These are phyloP conservation scores for Pyricularia grisea DNA, from an alignment of 2,329 filamentous ascomycete genomes.

Conservation along the genomic window DNA sequence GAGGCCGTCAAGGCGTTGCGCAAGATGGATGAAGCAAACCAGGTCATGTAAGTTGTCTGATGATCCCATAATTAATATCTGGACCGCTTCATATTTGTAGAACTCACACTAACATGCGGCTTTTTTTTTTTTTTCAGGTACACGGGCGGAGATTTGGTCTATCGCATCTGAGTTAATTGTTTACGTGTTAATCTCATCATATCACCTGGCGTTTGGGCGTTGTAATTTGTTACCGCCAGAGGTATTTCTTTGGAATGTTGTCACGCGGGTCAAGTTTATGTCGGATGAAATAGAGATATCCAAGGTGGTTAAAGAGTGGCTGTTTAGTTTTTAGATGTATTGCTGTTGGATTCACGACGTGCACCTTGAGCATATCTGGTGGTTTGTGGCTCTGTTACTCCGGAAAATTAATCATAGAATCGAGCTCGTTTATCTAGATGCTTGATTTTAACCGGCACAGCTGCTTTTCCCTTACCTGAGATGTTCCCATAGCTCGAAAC, in stretches of 20 bases:
- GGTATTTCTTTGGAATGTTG: background rate
- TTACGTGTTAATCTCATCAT: background rate
- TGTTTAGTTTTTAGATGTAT: background rate
- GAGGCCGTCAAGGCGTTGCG: constrained; percentile 73
- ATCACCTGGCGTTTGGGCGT: background rate
- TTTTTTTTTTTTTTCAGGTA: constrained; percentile 29
- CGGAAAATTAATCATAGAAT: background rate
- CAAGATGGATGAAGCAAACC: constrained; percentile 73
- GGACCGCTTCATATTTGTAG: background rate
- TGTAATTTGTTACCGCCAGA: background rate
- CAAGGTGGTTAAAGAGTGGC: background rate
- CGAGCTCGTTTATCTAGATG: background rate
- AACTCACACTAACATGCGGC: background rate
- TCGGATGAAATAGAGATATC: background rate
- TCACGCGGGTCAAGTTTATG: background rate
- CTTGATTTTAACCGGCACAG: background rate
- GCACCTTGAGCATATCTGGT: background rate
- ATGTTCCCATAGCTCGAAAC: constrained; percentile 22
- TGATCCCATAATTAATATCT: background rate
- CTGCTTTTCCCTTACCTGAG: constrained; percentile 7
- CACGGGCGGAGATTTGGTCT: constrained; percentile 55
- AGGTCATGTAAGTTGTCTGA: constrained; percentile 70
- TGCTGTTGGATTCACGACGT: background rate
- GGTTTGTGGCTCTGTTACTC: background rate
- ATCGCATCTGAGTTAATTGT: constrained; percentile 48